Evolutionary conservation across 2,329 filamentous ascomycete genomes (phyloP), one percentile per base, ranked within the genome.

Genomic region (Ascochyta lentis): DNA sequence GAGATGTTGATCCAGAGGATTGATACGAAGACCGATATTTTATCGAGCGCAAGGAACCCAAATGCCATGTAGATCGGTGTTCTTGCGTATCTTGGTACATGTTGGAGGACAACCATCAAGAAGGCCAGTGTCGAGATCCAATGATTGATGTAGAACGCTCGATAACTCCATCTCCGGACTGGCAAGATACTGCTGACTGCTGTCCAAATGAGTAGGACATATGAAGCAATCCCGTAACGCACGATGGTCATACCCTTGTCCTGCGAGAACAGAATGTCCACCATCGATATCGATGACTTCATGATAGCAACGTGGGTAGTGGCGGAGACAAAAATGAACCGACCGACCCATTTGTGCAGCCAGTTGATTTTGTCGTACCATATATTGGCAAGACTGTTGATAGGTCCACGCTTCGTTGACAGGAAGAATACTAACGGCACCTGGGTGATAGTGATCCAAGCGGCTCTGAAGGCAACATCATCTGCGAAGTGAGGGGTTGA

Each of bases 381-480:
- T 3, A 68, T 9, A 3, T 47, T 49, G 4, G 60, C 57, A 2
- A 72, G 23, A 19, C 66, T 22, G 22, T 66, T 66, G 15, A 71
- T 38, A 0, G 63, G 64, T 6, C 69, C 68, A 26, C 59, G 54
- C 42, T 71, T 71, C 0, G 65, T 64, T 1, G 68, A 64, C 1
- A 72, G 59, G 23, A 72, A 54, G 38, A 66, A 69, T 26, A 68
- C 59, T 0, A 72, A 46, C 0, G 70, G 68, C 3, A 72, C 54
- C 39, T 72, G 70, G 2, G 64, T 61, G 2, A 72, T 31, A 2
- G 68, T 67, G 19, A 70, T 49, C 70, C 70, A 72, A 10, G 67
- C 70, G 4, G 67, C 68, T 22, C 70, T 65, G 34, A 71, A 71
- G 7, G 66, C 67, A 15, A 72, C 59, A 49, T 72, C 66, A 42